These are phyloP conservation scores for Stygiomarasmius scandens DNA, from an alignment of 1,284 basidiomycete species.

Conservation along the genomic window DNA sequence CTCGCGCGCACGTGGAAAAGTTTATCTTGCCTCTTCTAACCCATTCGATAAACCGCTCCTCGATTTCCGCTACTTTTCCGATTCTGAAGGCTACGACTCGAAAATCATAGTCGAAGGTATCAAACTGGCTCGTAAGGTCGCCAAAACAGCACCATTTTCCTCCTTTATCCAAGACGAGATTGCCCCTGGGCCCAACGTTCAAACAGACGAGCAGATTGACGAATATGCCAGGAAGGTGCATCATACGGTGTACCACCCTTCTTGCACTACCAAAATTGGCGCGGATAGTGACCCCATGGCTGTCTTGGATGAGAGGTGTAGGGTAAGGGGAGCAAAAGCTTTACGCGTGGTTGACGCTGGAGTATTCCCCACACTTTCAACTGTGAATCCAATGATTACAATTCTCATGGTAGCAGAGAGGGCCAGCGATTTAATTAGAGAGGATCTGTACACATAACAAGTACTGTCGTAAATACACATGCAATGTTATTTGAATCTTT, in stretches of 20 bases:
- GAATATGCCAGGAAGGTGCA: neutral
- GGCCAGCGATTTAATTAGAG: constrained; percentile 1
- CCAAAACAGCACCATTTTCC: neutral
- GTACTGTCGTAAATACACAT: too few relatives aligned
- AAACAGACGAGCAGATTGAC: neutral
- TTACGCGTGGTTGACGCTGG: constrained; percentile 5
- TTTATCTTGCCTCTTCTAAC: neutral
- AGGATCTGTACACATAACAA: constrained; percentile 1
- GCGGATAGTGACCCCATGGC: neutral
- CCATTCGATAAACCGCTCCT: neutral
- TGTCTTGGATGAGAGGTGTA: neutral
- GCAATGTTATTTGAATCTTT: too few relatives aligned
- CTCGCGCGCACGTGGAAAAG: constrained; percentile 1
- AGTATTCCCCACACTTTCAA: neutral
- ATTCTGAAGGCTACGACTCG: neutral
- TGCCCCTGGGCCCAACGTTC: neutral
- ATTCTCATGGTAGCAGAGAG: constrained; percentile 3
- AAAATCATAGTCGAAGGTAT: neutral
- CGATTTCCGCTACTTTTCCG: constrained; percentile 1
- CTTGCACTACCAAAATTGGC: constrained; percentile 1
- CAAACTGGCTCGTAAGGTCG: constrained; percentile 1
- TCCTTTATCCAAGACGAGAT: neutral
- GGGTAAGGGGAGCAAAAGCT: neutral
- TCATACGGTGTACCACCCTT: constrained; percentile 3
- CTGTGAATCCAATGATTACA: constrained; percentile 1